phyloP scores from a whole-genome alignment of 768 basidiomycete species.

The Solioccasus polychromus region DNA sequence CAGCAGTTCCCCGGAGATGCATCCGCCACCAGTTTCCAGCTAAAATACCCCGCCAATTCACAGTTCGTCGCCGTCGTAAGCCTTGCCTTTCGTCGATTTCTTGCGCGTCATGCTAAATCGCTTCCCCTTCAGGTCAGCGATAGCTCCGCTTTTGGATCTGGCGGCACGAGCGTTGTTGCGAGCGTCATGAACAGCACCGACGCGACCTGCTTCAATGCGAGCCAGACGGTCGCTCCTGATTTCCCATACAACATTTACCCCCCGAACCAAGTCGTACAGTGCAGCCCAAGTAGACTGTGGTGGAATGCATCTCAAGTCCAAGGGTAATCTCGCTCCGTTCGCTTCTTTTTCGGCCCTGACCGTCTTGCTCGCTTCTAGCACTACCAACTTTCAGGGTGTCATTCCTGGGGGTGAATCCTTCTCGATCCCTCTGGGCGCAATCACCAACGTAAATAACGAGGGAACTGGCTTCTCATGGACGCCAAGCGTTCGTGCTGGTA shows the following conservation, averaged over 20 bases:
- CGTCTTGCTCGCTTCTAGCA: constrained; percentile 34
- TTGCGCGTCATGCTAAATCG: neutral
- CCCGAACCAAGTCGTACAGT: constrained; percentile 63
- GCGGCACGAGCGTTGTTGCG: constrained; percentile 70
- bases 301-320: constrained; percentile 53
- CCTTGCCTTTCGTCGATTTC: constrained; percentile 15
- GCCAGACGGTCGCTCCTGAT: constrained; percentile 42
- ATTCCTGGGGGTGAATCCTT: constrained; percentile 83
- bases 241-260: constrained; percentile 66
- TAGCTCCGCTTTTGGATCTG: constrained; percentile 58
- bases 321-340: constrained; percentile 41
- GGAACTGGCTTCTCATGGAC: constrained; percentile 73
- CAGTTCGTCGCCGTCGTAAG: constrained; percentile 77
- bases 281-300: constrained; percentile 59
- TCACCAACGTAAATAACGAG: constrained; percentile 41
- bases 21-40: constrained; percentile 47
- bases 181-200: constrained; percentile 51
- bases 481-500: constrained; percentile 59
- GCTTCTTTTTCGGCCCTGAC: neutral
- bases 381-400: constrained; percentile 61
- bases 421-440: constrained; percentile 47
- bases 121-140: constrained; percentile 50
- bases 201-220: constrained; percentile 58
- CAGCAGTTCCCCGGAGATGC: constrained; percentile 46
- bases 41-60: constrained; percentile 63